Percentiles rank a stretch among this genome's conserved stretches.
phyloP scores from a whole-genome alignment of 2,329 filamentous ascomycete species.

The Colletotrichum nymphaeae region DNA sequence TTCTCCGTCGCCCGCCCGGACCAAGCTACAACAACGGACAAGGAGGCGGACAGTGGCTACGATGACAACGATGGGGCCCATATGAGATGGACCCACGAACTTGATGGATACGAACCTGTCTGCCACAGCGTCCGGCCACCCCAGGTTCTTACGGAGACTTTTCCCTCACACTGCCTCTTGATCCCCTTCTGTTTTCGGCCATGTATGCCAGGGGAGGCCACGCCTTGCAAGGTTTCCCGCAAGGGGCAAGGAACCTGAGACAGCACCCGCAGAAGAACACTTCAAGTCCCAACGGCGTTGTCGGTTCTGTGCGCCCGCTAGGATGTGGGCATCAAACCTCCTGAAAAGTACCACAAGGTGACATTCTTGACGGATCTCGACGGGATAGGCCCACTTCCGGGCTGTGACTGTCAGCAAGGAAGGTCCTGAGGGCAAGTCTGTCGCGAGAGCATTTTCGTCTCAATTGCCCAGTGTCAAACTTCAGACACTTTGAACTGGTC shows the following conservation, averaged over 20 bases:
- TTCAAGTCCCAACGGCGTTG: conserved; percentile 18
- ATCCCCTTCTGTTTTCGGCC: conserved; percentile 16
- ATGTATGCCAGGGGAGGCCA: conserved; percentile 27
- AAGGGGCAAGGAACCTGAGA: conserved; percentile 35
- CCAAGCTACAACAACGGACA: conserved; percentile 16
- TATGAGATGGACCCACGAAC: background rate
- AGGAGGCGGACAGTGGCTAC: conserved; percentile 12
- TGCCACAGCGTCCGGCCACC: background rate
- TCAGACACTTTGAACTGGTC: conserved; percentile 2
- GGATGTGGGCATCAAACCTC: conserved; percentile 32
- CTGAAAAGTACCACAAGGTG: conserved; percentile 31
- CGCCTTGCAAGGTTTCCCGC: conserved; percentile 33
- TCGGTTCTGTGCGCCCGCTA: conserved; percentile 31
- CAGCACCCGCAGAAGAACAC: conserved; percentile 24
- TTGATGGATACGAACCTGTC: conserved; percentile 24
- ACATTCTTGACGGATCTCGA: conserved; percentile 19
- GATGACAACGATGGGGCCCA: background rate
- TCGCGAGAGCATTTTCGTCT: conserved; percentile 18
- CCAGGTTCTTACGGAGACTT: conserved; percentile 34
- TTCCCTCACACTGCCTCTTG: conserved; percentile 27
- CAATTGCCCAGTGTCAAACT: conserved; percentile 23
- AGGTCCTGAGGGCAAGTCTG: conserved; percentile 6
- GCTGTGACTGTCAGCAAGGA: conserved; percentile 14
- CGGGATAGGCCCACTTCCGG: background rate
- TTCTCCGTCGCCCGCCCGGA: conserved; percentile 8